phyloP scores from a whole-genome alignment of 108 stramenopile species.

The Seminavis robusta region DNA sequence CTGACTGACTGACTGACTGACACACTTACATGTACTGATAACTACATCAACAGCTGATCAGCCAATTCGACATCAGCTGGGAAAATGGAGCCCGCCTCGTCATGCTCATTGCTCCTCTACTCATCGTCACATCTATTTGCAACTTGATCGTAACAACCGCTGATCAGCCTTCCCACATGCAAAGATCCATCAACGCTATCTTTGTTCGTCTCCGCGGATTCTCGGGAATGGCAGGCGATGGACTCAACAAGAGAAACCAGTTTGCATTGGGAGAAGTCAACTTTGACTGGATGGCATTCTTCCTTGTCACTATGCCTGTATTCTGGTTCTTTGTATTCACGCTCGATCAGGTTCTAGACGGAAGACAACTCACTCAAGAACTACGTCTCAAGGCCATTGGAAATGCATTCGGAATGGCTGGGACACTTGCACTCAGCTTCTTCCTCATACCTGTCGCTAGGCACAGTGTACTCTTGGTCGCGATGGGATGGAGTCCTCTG shows the following conservation, averaged over 20 bases:
- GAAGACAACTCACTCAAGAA: neutral
- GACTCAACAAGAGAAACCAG: neutral
- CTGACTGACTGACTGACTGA: no score
- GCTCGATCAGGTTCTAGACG: neutral
- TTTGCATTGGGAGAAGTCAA: neutral
- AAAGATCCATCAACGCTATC: neutral
- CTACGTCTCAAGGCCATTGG: neutral
- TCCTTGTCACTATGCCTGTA: neutral
- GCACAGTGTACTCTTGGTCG: constrained; percentile 19
- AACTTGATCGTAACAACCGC: no score
- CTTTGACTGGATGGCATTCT: neutral
- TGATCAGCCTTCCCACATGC: no score
- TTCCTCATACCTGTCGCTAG: constrained; percentile 39
- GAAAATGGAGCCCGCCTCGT: no score
- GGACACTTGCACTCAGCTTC: constrained; percentile 2
- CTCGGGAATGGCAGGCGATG: neutral
- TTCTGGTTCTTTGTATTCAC: neutral
- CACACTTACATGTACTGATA: no score
- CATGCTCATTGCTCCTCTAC: no score
- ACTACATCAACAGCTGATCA: no score
- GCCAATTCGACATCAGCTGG: no score
- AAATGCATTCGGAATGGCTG: constrained; percentile 6
- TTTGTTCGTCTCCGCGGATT: neutral
- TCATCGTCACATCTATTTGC: no score
- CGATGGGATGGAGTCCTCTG: constrained; percentile 1